Conservation (phyloP, 345 rosid species). For the Hypericum androsaemum region DNA sequence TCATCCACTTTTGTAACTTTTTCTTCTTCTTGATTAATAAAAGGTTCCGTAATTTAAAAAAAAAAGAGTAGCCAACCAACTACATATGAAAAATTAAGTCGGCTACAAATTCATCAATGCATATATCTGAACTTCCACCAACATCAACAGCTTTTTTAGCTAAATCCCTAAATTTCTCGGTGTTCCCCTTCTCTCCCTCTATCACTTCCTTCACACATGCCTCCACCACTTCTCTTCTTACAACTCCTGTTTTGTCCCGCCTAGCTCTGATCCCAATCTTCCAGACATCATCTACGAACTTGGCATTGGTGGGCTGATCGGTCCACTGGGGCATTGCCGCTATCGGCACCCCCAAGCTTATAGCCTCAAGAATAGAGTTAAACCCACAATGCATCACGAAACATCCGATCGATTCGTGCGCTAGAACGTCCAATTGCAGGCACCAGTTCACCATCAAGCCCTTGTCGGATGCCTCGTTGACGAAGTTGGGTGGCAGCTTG, state of each 20-base stretch:
- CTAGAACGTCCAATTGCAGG: neutral
- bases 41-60: too few relatives aligned
- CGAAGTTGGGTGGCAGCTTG: neutral
- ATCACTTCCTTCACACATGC: neutral
- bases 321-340: neutral
- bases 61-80: too few relatives aligned
- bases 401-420: neutral
- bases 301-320: neutral
- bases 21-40: too few relatives aligned
- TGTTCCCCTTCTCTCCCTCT: neutral
- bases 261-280: neutral
- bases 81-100: too few relatives aligned
- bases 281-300: neutral
- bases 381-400: neutral
- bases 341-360: conserved; percentile 3
- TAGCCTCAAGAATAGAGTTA: neutral
- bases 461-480: neutral
- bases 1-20: too few relatives aligned
- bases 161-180: neutral
- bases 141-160: neutral
- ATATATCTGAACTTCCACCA: neutral
- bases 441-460: neutral
- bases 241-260: neutral
- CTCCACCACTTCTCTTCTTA: neutral
- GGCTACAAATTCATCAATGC: neutral